phyloP scores from a whole-genome alignment of 345 rosid genomes.

The Citrus reticulata region DNA sequence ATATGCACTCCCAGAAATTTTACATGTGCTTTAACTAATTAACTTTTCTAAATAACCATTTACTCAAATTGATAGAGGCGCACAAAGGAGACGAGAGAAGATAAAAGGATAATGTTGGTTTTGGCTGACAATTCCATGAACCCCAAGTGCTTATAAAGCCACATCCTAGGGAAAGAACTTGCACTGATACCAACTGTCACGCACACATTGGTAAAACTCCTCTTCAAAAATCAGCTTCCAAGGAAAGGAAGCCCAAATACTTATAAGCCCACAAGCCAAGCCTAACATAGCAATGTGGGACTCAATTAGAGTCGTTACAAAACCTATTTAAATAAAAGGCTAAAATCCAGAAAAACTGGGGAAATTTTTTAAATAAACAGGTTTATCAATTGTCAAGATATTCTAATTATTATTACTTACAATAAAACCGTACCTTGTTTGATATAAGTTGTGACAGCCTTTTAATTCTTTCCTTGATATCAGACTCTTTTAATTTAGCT shows the following conservation, averaged over 20 bases:
- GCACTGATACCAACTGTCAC: too few relatives aligned
- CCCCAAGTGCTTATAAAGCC: too few relatives aligned
- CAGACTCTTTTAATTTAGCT: slow-evolving; percentile 59
- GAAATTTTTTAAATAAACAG: not conserved
- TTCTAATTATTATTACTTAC: not conserved
- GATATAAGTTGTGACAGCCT: slow-evolving; percentile 47
- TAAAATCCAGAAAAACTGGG: not conserved
- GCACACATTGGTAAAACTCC: too few relatives aligned
- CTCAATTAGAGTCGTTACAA: too few relatives aligned
- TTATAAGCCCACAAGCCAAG: too few relatives aligned
- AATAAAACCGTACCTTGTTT: slow-evolving; percentile 54
- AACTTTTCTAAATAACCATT: not conserved
- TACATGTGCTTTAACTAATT: not conserved
- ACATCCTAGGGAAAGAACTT: too few relatives aligned
- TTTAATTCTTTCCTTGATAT: slow-evolving; percentile 62
- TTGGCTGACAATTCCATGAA: not conserved
- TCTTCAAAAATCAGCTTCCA: too few relatives aligned
- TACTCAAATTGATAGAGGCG: not conserved
- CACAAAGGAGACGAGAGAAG: not conserved
- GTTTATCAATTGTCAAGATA: not conserved
- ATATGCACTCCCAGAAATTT: not conserved
- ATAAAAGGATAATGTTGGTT: not conserved
- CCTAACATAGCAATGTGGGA: too few relatives aligned
- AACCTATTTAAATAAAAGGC: not conserved
- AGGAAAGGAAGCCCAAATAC: too few relatives aligned